Base-by-base conservation (phyloP, 805 yeast species). In the Metschnikowia henanensis region DNA sequence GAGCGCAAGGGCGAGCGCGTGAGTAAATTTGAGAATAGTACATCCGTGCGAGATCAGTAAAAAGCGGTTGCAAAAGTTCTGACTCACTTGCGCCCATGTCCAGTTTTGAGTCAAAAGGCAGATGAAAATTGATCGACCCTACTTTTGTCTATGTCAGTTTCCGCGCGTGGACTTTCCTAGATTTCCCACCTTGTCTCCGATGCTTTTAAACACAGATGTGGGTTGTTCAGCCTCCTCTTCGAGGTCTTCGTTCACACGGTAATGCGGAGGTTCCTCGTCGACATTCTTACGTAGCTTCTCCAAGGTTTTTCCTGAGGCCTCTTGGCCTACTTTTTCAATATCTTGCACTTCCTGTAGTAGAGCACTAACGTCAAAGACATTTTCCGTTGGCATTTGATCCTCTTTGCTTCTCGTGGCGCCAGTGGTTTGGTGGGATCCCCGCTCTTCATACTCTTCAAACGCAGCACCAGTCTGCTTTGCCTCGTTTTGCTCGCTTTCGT, bases 301-400 rank as follows among this genome's bases (percentile, higher is more conserved):
- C 18, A 40, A 37, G 4, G 43, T 30, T 28, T 30, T 41, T 6
- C 39, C 45, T 7, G 51, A 34, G 2, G 48, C 43, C 21, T 52
- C 52, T 3, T 53, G 50, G 1, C 72, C 71, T 30, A 68, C 57
- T 22, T 58, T 51, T 43, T 74, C 78, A 16, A 77, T 72, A 30
- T 67, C 75, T 16, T 64, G 59, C 30, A 76, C 73, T 52, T 77
- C 80, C 26, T 64, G 51, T 41, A 58, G 53, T 36, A 78, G 55
- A 1, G 76, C 77, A 33, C 58, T 64, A 13, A 78, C 65, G 51
- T 78, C 77, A 53, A 78, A 78, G 1, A 73, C 65, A n/a, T 48
- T 43, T 13, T 43, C 50, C n/a, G 23, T 36, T 3, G 43, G 30
- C 16, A 32, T 36, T 9, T 25, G 32, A 3, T 29, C 39, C 17